These are phyloP conservation scores for Fusarium albidum DNA, from an alignment of 2,329 filamentous ascomycete genomes.

Conservation along the genomic window DNA sequence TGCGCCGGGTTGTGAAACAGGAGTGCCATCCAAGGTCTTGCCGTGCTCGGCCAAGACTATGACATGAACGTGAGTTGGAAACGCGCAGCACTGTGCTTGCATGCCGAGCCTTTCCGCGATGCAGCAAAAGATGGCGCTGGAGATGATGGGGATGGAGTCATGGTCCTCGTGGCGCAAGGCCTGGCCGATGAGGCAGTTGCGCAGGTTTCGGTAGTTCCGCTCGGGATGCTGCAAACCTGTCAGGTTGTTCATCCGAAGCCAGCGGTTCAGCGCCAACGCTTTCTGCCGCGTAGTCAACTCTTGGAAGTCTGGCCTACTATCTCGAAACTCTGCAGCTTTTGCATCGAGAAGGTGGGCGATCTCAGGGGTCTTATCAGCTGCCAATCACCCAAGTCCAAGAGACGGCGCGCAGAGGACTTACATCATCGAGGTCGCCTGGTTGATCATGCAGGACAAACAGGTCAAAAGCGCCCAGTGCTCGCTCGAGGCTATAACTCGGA, in stretches of 20 bases:
- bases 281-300: constrained; percentile 69
- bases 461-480: constrained; percentile 83
- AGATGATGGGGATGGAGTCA: constrained; percentile 85
- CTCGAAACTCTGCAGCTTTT: constrained; percentile 65
- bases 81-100: constrained; percentile 79
- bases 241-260: constrained; percentile 73
- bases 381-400: constrained; percentile 1
- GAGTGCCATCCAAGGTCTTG: constrained; percentile 65
- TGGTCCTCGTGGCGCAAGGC: constrained; percentile 77
- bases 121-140: constrained; percentile 84
- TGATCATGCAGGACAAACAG: constrained; percentile 83
- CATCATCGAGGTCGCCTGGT: constrained; percentile 77
- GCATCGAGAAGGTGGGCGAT: constrained; percentile 71
- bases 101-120: constrained; percentile 79
- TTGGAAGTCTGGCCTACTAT: constrained; percentile 60
- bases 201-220: constrained; percentile 76
- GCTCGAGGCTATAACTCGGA: constrained; percentile 67
- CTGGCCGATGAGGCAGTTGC: constrained; percentile 88
- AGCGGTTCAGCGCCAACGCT: constrained; percentile 73
- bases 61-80: constrained; percentile 86
- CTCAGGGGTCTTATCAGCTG: constrained; percentile 48
- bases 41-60: constrained; percentile 72
- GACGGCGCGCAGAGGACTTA: constrained; percentile 46
- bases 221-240: constrained; percentile 73
- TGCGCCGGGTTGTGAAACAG: constrained; percentile 49